Percentiles rank a stretch among this genome's conserved stretches.
Evolutionary conservation across 257 asterid genomes (phyloP).

Genomic region (Capsicum rhomboideum): DNA sequence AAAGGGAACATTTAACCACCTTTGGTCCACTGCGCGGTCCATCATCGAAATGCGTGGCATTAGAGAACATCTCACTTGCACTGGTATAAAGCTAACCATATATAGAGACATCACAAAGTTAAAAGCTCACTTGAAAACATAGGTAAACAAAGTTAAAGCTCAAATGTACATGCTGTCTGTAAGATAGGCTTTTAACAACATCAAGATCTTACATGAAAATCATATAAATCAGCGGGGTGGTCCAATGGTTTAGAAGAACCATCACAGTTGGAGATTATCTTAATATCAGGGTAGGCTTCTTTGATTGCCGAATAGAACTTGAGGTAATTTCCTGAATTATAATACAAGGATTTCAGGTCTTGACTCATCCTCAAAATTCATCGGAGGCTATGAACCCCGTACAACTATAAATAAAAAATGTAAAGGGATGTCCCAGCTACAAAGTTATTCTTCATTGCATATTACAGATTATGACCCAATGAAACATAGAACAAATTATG

Average conservation of each 20-base stretch:
- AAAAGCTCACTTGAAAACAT: not conserved
- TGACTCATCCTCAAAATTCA: not conserved
- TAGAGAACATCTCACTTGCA: conserved; percentile 44
- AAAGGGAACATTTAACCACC: conserved; percentile 33
- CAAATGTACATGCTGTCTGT: not conserved
- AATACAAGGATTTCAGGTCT: not conserved
- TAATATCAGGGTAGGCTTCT: conserved; percentile 62
- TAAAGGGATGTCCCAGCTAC: not conserved
- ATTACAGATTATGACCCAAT: not conserved
- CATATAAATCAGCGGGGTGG: conserved; percentile 87
- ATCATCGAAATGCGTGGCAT: conserved; percentile 39
- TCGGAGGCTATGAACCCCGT: not conserved
- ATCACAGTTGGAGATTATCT: conserved; percentile 87
- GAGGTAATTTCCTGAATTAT: conserved; percentile 75
- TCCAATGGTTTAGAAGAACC: conserved; percentile 57
- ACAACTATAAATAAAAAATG: not conserved
- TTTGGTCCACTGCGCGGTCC: conserved; percentile 73
- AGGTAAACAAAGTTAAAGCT: not conserved
- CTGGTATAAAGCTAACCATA: conserved; percentile 51
- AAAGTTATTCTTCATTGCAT: not conserved
- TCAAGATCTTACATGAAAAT: conserved; percentile 62
- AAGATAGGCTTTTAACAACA: not conserved
- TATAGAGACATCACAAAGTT: not conserved
- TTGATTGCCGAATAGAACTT: conserved; percentile 66
- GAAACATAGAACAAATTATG: not conserved